A percentile compares a stretch with the other conserved stretches of the same genome.
Conservation (phyloP, 2,329 filamentous ascomycete species). For the Aureobasidium sp. region DNA sequence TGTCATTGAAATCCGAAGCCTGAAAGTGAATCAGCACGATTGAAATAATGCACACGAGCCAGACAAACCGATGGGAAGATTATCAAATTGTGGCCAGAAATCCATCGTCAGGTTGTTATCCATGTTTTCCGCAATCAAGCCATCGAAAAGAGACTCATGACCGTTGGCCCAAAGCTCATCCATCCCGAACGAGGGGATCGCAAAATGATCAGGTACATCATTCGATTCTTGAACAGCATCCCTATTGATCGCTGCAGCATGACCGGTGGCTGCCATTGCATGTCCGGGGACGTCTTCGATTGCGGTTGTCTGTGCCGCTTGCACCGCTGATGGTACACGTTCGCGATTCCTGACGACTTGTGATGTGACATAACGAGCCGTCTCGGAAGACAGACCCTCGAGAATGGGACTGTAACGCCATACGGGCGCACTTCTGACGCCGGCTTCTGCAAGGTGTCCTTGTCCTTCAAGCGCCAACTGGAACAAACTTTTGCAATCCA, state of each 20-base stretch:
- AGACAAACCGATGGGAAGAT: background rate
- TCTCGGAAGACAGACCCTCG: slow-evolving; percentile 30
- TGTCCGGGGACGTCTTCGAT: background rate
- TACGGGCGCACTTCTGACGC: slow-evolving; percentile 37
- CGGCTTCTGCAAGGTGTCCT: slow-evolving; percentile 36
- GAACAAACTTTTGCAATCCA: slow-evolving; percentile 29
- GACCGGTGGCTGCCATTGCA: background rate
- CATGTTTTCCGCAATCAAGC: background rate
- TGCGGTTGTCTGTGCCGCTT: background rate
- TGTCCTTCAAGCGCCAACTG: slow-evolving; percentile 43
- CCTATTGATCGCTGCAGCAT: too few relatives aligned
- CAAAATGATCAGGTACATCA: background rate
- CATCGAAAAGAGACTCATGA: background rate
- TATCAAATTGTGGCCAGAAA: slow-evolving; percentile 10
- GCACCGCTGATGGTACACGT: background rate
- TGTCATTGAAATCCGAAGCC: too few relatives aligned
- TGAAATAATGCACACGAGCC: too few relatives aligned
- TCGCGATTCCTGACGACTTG: background rate
- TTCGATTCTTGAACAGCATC: too few relatives aligned
- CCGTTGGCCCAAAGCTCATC: background rate
- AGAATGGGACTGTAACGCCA: slow-evolving; percentile 48
- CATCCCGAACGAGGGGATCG: background rate
- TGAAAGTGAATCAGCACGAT: too few relatives aligned
- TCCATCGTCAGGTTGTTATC: slow-evolving; percentile 6
- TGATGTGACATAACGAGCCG: background rate